Conservation (phyloP, 306 rosid genomes). For the Cicer judaicum region DNA sequence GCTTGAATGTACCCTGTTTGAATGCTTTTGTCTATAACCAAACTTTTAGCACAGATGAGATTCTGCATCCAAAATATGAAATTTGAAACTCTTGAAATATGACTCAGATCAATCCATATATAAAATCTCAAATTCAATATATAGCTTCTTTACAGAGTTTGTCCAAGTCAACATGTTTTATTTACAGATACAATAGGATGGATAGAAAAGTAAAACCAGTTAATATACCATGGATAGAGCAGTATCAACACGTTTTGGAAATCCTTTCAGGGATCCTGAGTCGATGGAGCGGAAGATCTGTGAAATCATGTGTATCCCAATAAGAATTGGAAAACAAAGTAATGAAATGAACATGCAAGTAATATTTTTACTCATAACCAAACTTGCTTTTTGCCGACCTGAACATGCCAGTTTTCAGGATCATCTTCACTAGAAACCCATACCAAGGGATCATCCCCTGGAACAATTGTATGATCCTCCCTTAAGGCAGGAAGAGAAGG, state of each 20-base stretch:
- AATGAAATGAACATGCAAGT: conserved; percentile 33
- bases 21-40: conserved; percentile 87
- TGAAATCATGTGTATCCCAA: conserved; percentile 38
- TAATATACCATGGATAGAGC: conserved; percentile 64
- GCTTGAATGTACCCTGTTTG: conserved; percentile 92
- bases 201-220: conserved; percentile 32
- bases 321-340: conserved; percentile 38
- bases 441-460: conserved; percentile 62
- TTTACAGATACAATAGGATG: conserved; percentile 27
- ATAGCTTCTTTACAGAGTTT: conserved; percentile 36
- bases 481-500: conserved; percentile 49
- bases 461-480: conserved; percentile 54
- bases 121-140: conserved; percentile 30
- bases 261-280: conserved; percentile 88
- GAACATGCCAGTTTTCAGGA: conserved; percentile 92
- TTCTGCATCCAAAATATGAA: conserved; percentile 62
- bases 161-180: conserved; percentile 32
- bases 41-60: conserved; percentile 74
- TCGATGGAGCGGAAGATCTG: conserved; percentile 96
- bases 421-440: conserved; percentile 66
- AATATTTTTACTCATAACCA: conserved; percentile 27
- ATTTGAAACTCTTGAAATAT: conserved; percentile 37
- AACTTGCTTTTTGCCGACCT: conserved; percentile 63
- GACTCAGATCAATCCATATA: conserved; percentile 28
- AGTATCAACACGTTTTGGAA: conserved; percentile 59